Conservation (phyloP, 2,329 filamentous ascomycete genomes). For the Ophiostoma quercus region DNA sequence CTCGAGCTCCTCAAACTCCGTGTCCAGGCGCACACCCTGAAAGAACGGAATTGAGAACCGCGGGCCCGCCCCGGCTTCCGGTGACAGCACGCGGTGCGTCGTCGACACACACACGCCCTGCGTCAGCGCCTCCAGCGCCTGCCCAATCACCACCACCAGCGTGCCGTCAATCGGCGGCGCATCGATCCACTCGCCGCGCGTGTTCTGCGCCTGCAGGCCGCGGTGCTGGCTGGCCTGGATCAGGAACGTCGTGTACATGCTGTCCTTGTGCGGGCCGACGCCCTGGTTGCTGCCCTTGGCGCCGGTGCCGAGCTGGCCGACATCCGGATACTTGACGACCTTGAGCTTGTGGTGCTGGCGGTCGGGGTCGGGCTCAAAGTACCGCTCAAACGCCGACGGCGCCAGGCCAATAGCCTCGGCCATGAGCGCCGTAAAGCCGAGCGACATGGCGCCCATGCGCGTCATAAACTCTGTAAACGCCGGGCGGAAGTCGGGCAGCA, state of each 20-base stretch:
- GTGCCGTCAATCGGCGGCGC: constrained; percentile 70
- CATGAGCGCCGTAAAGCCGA: constrained; percentile 71
- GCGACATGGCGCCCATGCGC: constrained; percentile 66
- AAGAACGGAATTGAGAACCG: constrained; percentile 83
- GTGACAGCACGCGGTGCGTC: constrained; percentile 77
- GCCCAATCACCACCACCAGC: constrained; percentile 80
- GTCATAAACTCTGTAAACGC: constrained; percentile 70
- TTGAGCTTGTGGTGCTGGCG: constrained; percentile 78
- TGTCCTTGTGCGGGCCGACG: constrained; percentile 79
- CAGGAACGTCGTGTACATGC: constrained; percentile 76
- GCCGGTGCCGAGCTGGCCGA: constrained; percentile 50
- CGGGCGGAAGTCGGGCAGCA: constrained; percentile 62
- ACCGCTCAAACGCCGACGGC: constrained; percentile 64
- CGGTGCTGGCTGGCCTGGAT: constrained; percentile 71
- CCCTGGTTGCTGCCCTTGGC: constrained; percentile 38
- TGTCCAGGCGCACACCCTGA: constrained; percentile 75
- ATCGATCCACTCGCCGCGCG: constrained; percentile 72
- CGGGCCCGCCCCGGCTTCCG: constrained; percentile 61
- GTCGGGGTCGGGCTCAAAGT: constrained; percentile 60
- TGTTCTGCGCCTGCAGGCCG: constrained; percentile 79
- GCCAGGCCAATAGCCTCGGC: constrained; percentile 77
- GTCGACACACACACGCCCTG: constrained; percentile 76
- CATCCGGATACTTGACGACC: constrained; percentile 79
- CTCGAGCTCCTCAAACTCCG: constrained; percentile 72
- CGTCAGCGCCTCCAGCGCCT: constrained; percentile 80